Base-by-base conservation (phyloP, 768 basidiomycete species). In the Clathrus columnatus region DNA sequence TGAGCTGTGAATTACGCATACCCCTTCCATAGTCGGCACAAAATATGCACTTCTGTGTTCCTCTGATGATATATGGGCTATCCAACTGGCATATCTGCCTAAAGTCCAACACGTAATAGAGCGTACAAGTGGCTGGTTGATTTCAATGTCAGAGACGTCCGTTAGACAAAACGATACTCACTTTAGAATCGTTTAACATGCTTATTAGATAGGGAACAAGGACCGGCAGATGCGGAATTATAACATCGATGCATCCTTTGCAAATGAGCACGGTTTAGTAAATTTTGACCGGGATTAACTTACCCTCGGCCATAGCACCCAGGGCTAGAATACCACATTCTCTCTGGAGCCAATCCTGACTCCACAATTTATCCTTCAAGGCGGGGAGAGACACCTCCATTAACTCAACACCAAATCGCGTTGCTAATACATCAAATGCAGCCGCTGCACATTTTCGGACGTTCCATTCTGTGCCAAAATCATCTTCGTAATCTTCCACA, bases 91-190 rank as follows among this genome's bases (percentile, higher is more conserved):
- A 70, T 99, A 99, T 50, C 96, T 85, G 16, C 96, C 95, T n/a
- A 99, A 77, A 0, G 95, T 97, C 96, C 96, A 99, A 68, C 96
- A 99, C 16, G 94, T 92, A 64, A 99, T 99, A 2, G 96, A 97
- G 56, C 96, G 85, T 7, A 99, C 91, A 41, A 98, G 85, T 18
- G 96, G 95, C 91, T 95, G 67, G 24, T 51, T 36, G 27, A 42
- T 61, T 26, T 7, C 27, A 54, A 60, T 29, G 57, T 4, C 30
- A 27, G 51, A 60, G 7, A 48, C 51, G 46, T 47, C 56, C 36
- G 54, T 16, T 14, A 30, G n/a, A 50, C 60, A 57, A 32, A 44
- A 51, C 6, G 20, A 48, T 11, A 62, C 72, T 56, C 64, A 90
- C 94, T 83, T 97, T 97, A 36, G 89, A 78, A 70, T 99, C 93